Conservation (phyloP, 2,329 filamentous ascomycete genomes). For the Saccharata proteae region DNA sequence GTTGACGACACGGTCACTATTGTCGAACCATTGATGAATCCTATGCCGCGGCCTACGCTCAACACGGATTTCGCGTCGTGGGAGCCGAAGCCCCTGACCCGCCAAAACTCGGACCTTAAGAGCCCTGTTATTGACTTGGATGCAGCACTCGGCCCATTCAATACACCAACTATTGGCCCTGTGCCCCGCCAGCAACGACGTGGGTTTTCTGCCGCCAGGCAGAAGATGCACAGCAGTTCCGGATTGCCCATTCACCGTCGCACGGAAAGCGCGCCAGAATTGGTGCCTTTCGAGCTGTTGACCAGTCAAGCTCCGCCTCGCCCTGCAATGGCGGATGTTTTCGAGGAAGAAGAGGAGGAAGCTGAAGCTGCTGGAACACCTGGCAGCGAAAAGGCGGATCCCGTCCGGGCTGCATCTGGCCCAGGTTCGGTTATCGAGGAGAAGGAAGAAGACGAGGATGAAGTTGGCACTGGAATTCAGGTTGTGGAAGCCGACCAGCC, state of each 20-base stretch:
- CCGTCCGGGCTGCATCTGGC: too few species aligned
- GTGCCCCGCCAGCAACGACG: constrained; percentile 41
- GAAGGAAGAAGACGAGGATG: constrained; percentile 26
- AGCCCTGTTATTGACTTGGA: constrained; percentile 88
- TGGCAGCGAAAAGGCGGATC: not conserved
- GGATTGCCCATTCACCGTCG: constrained; percentile 69
- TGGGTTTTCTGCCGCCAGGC: constrained; percentile 36
- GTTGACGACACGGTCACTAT: constrained; percentile 30
- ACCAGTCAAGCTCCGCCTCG: constrained; percentile 42
- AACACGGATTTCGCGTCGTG: constrained; percentile 25
- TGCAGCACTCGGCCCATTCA: constrained; percentile 83
- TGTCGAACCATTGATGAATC: constrained; percentile 20
- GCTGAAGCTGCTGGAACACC: constrained; percentile 31
- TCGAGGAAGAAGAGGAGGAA: constrained; percentile 70
- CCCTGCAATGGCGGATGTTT: constrained; percentile 73
- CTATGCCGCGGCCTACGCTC: constrained; percentile 15
- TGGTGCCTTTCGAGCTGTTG: constrained; percentile 58
- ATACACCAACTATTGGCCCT: constrained; percentile 61
- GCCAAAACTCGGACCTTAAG: constrained; percentile 44
- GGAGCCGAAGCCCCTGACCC: constrained; percentile 23
- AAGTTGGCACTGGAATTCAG: constrained; percentile 32
- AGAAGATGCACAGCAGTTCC: constrained; percentile 65
- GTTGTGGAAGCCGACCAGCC: constrained; percentile 32
- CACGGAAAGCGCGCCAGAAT: constrained; percentile 68
- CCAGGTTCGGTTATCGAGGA: constrained; percentile 11